These are phyloP conservation scores for Aspergillus puulaauensis DNA, from an alignment of 2,329 filamentous ascomycete genomes.

Conservation along the genomic window DNA sequence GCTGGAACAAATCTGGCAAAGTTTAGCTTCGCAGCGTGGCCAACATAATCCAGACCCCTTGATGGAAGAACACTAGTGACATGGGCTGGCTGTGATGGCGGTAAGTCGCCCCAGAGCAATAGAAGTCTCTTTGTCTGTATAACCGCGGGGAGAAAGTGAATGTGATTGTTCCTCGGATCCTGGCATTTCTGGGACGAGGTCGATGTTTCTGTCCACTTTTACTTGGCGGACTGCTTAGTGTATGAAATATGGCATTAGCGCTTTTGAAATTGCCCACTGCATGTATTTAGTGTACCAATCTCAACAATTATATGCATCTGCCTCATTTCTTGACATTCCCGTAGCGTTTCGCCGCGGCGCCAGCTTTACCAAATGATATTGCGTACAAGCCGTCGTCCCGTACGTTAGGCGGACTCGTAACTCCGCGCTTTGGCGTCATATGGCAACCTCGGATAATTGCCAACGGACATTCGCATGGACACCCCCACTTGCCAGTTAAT, in stretches of 20 bases:
- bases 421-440: constrained; percentile 4
- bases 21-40: background rate
- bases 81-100: background rate
- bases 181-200: background rate
- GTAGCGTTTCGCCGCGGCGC: background rate
- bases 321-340: background rate
- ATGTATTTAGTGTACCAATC: constrained; percentile 14
- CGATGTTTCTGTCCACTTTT: constrained; percentile 2
- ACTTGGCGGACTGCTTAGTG: constrained; percentile 15
- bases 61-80: background rate
- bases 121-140: background rate
- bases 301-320: background rate
- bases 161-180: background rate
- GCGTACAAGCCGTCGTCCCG: background rate
- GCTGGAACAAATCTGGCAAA: background rate
- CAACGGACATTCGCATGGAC: background rate
- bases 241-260: constrained; percentile 19
- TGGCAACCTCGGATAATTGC: constrained; percentile 3
- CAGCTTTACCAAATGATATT: background rate
- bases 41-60: background rate
- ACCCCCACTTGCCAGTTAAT: constrained; percentile 5
- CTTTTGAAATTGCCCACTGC: constrained; percentile 9
- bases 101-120: background rate
- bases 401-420: constrained; percentile 4
- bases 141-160: background rate